These are phyloP conservation scores for Geoglossum cookeanum DNA, from an alignment of 2,329 filamentous ascomycete genomes.

Conservation along the genomic window DNA sequence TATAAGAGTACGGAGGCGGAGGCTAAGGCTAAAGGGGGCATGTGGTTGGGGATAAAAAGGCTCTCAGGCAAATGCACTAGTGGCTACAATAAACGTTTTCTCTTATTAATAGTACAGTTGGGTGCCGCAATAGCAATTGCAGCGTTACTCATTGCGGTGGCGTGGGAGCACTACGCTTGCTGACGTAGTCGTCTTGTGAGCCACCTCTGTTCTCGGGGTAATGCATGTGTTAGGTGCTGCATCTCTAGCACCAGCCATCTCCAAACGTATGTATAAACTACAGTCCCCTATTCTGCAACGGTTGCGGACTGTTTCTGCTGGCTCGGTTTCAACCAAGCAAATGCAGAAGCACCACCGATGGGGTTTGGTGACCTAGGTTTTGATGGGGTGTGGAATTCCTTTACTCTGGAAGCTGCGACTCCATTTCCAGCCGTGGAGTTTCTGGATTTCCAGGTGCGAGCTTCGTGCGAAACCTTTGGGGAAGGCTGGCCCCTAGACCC, in stretches of 20 bases:
- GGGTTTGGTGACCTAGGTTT: conserved; percentile 53
- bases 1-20: not conserved
- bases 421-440: conserved; percentile 3
- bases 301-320: conserved; percentile 13
- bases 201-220: not conserved
- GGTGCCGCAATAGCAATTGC: not conserved
- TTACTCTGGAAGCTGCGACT: not conserved
- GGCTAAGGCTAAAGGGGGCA: not conserved
- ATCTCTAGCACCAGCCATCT: not conserved
- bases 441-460: not conserved
- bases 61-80: not conserved
- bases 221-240: not conserved
- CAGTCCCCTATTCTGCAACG: not conserved
- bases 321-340: conserved; percentile 62
- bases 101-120: not conserved
- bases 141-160: not conserved
- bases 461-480: not conserved
- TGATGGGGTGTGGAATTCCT: conserved; percentile 5
- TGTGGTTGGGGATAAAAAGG: not conserved
- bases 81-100: not conserved
- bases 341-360: conserved; percentile 79
- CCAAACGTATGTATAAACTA: not conserved
- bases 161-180: not conserved
- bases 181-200: not conserved
- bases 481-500: not conserved